Conservation (phyloP, 495 filamentous ascomycete species). For the Podospora didyma region DNA sequence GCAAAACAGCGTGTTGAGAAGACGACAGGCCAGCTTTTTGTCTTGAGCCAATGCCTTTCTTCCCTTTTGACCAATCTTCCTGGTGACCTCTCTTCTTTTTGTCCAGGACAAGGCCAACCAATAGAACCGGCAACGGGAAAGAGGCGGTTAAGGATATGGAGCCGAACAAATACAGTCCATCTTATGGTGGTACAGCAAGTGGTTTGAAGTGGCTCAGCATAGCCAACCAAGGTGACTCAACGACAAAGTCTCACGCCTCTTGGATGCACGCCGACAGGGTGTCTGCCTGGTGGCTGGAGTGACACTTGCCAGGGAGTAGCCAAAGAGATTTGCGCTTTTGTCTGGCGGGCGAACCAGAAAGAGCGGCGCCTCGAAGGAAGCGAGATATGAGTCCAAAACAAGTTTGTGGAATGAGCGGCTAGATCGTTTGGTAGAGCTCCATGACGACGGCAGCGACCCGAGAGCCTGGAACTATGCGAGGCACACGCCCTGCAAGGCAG, state of each 20-base stretch:
- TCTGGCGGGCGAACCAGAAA: not conserved
- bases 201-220: constrained; percentile 10
- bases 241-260: not conserved
- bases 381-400: too few relatives aligned
- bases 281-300: constrained; percentile 17
- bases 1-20: too few relatives aligned
- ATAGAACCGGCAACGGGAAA: not conserved
- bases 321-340: not conserved
- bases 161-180: constrained; percentile 1
- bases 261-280: not conserved
- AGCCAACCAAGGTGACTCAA: constrained; percentile 12
- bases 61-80: too few relatives aligned
- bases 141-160: not conserved
- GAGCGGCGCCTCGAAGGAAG: not conserved
- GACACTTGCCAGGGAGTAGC: constrained; percentile 17
- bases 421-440: too few relatives aligned
- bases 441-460: not conserved
- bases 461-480: not conserved
- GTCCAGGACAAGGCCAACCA: not conserved
- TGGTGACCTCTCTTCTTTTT: too few relatives aligned
- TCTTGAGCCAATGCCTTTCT: too few relatives aligned
- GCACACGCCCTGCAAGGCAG: not conserved
- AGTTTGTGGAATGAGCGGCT: too few relatives aligned
- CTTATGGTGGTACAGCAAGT: constrained; percentile 20
- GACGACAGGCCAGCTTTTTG: too few relatives aligned